Evolutionary conservation across 345 rosid species (phyloP), one percentile per base, ranked within the genome.

Genomic region (Eucalyptus grandis): DNA sequence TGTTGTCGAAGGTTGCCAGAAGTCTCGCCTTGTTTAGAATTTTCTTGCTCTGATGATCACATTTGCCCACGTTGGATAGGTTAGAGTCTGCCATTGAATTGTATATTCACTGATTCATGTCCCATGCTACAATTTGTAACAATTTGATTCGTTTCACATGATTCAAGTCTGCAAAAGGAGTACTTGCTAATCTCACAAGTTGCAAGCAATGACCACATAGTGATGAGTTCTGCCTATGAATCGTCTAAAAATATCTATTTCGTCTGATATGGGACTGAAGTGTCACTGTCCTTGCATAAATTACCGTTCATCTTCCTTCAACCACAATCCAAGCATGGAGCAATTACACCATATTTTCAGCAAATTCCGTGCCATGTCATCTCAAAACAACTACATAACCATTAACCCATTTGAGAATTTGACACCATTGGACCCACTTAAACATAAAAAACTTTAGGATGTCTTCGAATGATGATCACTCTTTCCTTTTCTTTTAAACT

Each of bases 1-100:
- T 1, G 5, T 11, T 26, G 6, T 40, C 1, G 7, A 19, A 10
- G 27, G 77, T 14, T 15, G 11, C 6, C 0, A n/a, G 17, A 30
- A 65, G 72, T 14, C 37, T 30, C 72, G 0, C 37, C 19, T 65
- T 65, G 22, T n/a, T 65, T 14, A n/a, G 11, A 65, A 21, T 7
- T 14, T 9, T 65, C 77, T n/a, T 4, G 37, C 19, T 14, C 10
- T 21, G 2, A 9, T 65, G 9, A 65, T 65, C 40, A n/a, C 77
- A 65, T 5, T 9, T n/a, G 17, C 5, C 21, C 37, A 14, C 1
- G 6, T 15, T 8, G 47, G 30, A 11, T 77, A 37, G 47, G 46
- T 6, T 40, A 21, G 83, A 37, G 27, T 11, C 2, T 12, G 83
- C 24, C 26, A 6, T 11, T 8, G 9, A 77, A 21, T 44, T 14